These are phyloP conservation scores for Chlorella variabilis DNA, from an alignment of 163 green algal species.

Conservation along the genomic window DNA sequence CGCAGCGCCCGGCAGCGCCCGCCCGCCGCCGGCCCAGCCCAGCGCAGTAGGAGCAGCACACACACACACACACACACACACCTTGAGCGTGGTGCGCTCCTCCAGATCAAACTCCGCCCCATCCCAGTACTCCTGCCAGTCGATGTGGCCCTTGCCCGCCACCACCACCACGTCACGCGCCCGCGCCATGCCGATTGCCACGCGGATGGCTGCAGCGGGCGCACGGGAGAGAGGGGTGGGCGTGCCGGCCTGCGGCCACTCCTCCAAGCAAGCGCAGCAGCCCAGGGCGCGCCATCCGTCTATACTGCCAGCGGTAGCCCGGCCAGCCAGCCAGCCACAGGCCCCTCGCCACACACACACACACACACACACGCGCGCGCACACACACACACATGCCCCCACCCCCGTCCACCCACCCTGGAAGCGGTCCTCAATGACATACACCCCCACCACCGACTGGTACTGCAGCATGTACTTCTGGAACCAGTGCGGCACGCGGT, in stretches of 20 bases:
- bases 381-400: too few relatives aligned
- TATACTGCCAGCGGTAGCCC: too few relatives aligned
- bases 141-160: constrained; percentile 84
- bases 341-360: too few relatives aligned
- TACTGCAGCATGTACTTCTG: constrained; percentile 74
- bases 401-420: constrained; percentile 52
- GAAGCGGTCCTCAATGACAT: constrained; percentile 93
- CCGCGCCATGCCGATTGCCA: constrained; percentile 89
- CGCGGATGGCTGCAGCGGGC: constrained; percentile 80
- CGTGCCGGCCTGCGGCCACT: too few relatives aligned
- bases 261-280: too few relatives aligned
- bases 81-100: constrained; percentile 3
- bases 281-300: too few relatives aligned
- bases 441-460: constrained; percentile 66
- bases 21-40: too few relatives aligned
- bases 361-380: too few relatives aligned
- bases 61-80: background rate
- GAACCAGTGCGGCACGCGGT: constrained; percentile 73
- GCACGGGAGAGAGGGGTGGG: background rate
- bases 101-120: background rate
- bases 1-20: too few relatives aligned
- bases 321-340: too few relatives aligned
- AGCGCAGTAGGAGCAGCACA: too few relatives aligned
- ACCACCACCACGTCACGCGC: constrained; percentile 92
- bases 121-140: constrained; percentile 69